Base-by-base conservation (phyloP, 257 asterid genomes). In the Echites panduratus region DNA sequence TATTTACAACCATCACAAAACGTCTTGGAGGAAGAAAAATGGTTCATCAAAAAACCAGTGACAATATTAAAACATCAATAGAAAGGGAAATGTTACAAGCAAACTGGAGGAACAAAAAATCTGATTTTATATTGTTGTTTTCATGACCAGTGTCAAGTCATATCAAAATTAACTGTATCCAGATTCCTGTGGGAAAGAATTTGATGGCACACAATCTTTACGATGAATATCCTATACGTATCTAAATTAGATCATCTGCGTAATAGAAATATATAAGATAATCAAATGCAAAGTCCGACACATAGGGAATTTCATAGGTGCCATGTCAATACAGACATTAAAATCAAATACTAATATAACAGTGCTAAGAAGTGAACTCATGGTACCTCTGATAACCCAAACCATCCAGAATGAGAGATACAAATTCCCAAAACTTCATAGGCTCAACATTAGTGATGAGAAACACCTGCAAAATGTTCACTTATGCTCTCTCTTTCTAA, bases 371-470 rank as follows among this genome's bases (percentile, higher is more conserved):
- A 20, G 45, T 22, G 35, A 47, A 13, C 62, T 63, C 70, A 26
- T 19, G 59, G 76, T 87, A 89, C 98, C 96, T 92, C 67, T 77
- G 84, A 78, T 88, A 84, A 71, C 90, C 96, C 76, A 90, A 78
- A 79, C 89, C 83, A 76, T 82, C 85, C 79, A 90, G 80, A 70
- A 90, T 32, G 61, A 78, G 82, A 66, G 84, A 78, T 45, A 81
- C 80, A 74, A 92, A 85, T 41, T 88, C 93, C 81, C 82, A 84
- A 49, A 90, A 87, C 32, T 78, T 79, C 84, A 87, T 76, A 11
- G 94, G 94, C 80, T 89, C 95, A 72, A 82, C 82, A 76, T 89
- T 86, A 45, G 93, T 88, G 74, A 92, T 85, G 68, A 88, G 89
- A 85, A 88, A 88, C 45, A 81, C 96, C 96, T 92, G 77, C 83